Evolutionary conservation across 495 filamentous ascomycete genomes (phyloP).

Genomic region (Pyrenula aspistea): DNA sequence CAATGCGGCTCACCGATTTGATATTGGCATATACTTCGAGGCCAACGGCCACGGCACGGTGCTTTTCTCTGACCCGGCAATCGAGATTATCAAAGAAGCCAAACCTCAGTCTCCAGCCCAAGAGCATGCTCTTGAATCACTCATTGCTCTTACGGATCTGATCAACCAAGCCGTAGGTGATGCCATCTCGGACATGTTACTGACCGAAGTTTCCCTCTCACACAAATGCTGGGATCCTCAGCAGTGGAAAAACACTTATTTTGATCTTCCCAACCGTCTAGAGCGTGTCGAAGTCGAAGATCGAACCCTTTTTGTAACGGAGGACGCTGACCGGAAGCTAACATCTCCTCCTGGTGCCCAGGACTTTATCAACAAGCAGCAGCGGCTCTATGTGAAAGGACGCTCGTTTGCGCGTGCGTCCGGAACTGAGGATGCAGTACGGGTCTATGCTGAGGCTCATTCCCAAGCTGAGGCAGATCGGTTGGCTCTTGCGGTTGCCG

Average conservation of each 20-base stretch:
- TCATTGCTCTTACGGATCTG: constrained; percentile 69
- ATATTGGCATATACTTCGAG: constrained; percentile 96
- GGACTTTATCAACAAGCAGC: constrained; percentile 69
- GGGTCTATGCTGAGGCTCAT: constrained; percentile 94
- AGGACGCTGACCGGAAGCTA: constrained; percentile 82
- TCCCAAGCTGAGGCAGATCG: constrained; percentile 76
- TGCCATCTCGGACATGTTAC: constrained; percentile 87
- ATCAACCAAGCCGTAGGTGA: constrained; percentile 98
- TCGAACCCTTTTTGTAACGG: constrained; percentile 76
- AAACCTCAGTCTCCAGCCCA: constrained; percentile 87
- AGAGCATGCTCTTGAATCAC: constrained; percentile 67
- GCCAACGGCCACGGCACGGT: constrained; percentile 97
- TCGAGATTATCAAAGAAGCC: constrained; percentile 60
- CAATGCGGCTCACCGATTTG: constrained; percentile 81
- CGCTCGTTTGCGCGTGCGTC: constrained; percentile 83
- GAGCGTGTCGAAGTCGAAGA: constrained; percentile 82
- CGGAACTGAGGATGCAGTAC: constrained; percentile 90
- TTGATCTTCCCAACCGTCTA: constrained; percentile 91
- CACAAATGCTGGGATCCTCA: constrained; percentile 85
- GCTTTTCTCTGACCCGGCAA: constrained; percentile 74
- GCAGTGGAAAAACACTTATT: constrained; percentile 90
- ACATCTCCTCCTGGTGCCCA: constrained; percentile 70
- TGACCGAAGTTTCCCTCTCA: constrained; percentile 89
- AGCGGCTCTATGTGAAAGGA: constrained; percentile 83
- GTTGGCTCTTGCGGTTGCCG: constrained; percentile 68